These are phyloP conservation scores for Fusarium sp. DNA, from an alignment of 2,329 filamentous ascomycete species.

Conservation along the genomic window DNA sequence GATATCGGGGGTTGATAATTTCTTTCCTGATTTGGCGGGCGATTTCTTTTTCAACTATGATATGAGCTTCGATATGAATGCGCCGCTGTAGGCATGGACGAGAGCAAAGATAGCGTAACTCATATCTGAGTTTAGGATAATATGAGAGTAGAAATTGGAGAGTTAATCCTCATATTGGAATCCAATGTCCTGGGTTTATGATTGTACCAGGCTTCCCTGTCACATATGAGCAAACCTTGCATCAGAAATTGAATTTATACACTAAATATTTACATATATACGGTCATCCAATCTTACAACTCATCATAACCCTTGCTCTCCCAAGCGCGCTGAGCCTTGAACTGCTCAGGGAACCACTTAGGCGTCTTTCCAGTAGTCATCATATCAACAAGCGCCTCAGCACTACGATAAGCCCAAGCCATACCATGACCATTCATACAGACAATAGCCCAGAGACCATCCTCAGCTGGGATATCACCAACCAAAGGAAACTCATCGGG, in stretches of 20 bases:
- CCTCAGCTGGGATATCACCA: slow-evolving; percentile 19
- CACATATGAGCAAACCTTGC: not conserved
- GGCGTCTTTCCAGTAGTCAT: slow-evolving; percentile 27
- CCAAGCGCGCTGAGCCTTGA: slow-evolving; percentile 25
- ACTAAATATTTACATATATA: not conserved
- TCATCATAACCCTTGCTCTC: not conserved
- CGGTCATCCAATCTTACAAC: not conserved
- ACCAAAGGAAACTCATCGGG: slow-evolving; percentile 22
- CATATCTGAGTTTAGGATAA: not conserved
- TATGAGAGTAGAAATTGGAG: accelerated
- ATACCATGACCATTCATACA: slow-evolving; percentile 31
- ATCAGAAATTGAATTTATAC: not conserved
- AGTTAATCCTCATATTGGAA: not conserved
- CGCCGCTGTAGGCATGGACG: not conserved
- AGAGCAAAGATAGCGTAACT: accelerated
- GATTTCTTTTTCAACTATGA: slow-evolving; percentile 46
- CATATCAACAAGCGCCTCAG: slow-evolving; percentile 29
- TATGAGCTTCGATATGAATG: slow-evolving; percentile 41
- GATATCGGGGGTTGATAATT: slow-evolving; percentile 16
- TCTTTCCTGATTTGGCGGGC: slow-evolving; percentile 41
- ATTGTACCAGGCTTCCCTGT: too few relatives aligned
- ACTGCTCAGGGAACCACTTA: slow-evolving; percentile 28
- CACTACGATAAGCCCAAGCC: slow-evolving; percentile 29
- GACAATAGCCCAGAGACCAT: slow-evolving; percentile 25
- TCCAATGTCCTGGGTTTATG: too few relatives aligned